Base-by-base conservation (phyloP, 2,329 filamentous ascomycete species). In the Cladosporium sp. region DNA sequence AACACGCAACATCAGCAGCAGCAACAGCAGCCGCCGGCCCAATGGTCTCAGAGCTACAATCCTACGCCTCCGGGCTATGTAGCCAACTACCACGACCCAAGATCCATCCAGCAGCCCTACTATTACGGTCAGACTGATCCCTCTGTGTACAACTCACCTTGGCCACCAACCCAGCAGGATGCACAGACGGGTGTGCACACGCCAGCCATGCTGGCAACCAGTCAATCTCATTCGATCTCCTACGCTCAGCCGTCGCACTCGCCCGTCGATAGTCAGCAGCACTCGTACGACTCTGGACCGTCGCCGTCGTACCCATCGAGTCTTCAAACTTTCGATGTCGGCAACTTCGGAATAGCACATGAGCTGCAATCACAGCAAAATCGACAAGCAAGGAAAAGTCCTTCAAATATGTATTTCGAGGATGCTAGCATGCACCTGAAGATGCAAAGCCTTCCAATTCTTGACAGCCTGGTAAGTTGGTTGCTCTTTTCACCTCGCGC, bases 371-470 rank as follows among this genome's bases (percentile, higher is more conserved):
- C 63, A 36, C 65, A 60, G 34, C 64, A 51, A 32, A 56, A 59
- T 30, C 62, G 49, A 25, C 59, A 48, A 34, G 43, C 28, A 23
- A 53, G 46, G 49, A 48, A 54, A 14, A 58, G 23, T 8, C 58
- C 63, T 2, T 70, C 71, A 7, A 66, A 70, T 6, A 70, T 74
- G 63, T 74, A 74, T 51, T 73, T 71, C 58, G 79, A 82, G 51
- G 78, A 78, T 67, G 78, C 77, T 6, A 81, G 75, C 65, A 76
- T 78, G 73, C 79, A 79, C 63, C 72, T 87, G 67, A 85, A 85
- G 71, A 82, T 86, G 23, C 83, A 88, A 68, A 88, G 85, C 73
- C 74, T 89, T 34, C 83, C 86, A 11, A 85, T 88, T 34, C 76
- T 89, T 25, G 86, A 89, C 67, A 88, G 86, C 67, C 72, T 88